These are phyloP conservation scores for Bocquillonia castaneifolia DNA, from an alignment of 441 rosid species.

Conservation along the genomic window DNA sequence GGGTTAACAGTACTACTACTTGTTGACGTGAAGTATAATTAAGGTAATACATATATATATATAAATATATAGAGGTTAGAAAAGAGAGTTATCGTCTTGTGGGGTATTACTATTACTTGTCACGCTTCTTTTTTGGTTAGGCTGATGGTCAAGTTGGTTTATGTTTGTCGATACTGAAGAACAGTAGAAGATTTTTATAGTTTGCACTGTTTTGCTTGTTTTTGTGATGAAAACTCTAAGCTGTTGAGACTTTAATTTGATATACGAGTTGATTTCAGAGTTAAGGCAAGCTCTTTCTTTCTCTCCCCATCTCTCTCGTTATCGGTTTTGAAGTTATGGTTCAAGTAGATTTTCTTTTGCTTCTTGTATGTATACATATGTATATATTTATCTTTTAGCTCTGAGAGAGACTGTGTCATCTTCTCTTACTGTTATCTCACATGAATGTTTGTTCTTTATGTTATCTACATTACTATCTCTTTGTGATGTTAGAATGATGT, in stretches of 20 bases:
- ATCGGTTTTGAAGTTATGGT: too few relatives aligned
- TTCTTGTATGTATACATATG: too few relatives aligned
- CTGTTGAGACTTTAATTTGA: neutral
- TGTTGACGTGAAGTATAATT: constrained; percentile 8
- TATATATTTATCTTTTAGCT: neutral
- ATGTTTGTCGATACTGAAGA: neutral
- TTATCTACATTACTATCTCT: neutral
- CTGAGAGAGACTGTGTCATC: neutral
- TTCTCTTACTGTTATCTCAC: neutral
- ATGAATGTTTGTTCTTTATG: neutral
- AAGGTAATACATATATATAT: too few relatives aligned
- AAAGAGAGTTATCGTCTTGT: neutral
- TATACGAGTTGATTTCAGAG: neutral
- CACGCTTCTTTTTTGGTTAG: neutral
- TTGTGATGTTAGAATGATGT: neutral
- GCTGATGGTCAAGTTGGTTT: neutral
- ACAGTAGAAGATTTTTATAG: neutral
- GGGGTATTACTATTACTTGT: neutral
- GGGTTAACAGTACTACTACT: constrained; percentile 17
- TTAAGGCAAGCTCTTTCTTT: neutral
- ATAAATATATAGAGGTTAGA: neutral
- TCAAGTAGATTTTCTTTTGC: too few relatives aligned
- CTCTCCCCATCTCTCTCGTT: too few relatives aligned
- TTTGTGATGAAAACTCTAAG: neutral
- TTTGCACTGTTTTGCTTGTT: neutral